Evolutionary conservation across 2,329 filamentous ascomycete species (phyloP).

Genomic region (Calcarisporium arbuscula): DNA sequence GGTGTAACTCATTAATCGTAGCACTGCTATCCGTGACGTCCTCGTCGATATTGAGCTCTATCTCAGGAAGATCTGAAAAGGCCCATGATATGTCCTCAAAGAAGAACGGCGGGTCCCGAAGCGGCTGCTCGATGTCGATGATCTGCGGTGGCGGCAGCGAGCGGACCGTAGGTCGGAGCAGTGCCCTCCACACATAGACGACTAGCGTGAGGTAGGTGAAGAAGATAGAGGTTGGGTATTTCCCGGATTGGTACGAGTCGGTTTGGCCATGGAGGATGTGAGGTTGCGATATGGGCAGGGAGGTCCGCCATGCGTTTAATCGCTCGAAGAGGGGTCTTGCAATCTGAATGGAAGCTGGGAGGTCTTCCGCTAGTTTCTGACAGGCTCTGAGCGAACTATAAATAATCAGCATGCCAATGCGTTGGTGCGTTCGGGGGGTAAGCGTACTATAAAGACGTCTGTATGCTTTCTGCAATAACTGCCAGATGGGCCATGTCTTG

Average conservation of each 20-base stretch:
- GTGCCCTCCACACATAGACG: conserved; percentile 10
- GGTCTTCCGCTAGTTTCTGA: conserved; percentile 9
- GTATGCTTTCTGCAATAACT: conserved; percentile 8
- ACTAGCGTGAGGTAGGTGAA: conserved; percentile 11
- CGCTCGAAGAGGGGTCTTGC: conserved; percentile 9
- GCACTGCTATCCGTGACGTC: conserved; percentile 8
- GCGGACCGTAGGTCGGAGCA: conserved; percentile 10
- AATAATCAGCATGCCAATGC: neutral
- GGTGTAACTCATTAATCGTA: conserved; percentile 10
- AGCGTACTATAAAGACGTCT: conserved; percentile 10
- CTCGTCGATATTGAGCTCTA: conserved; percentile 9
- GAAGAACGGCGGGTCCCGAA: conserved; percentile 2
- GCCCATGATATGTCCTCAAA: conserved; percentile 10
- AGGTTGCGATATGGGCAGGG: conserved; percentile 4
- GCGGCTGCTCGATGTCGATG: conserved; percentile 6
- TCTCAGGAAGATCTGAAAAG: conserved; percentile 9
- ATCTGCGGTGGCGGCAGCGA: conserved; percentile 9
- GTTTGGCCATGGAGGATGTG: neutral
- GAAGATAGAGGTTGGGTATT: conserved; percentile 9
- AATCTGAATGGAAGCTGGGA: conserved; percentile 6
- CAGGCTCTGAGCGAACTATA: conserved; percentile 8
- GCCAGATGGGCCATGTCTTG: conserved; percentile 9
- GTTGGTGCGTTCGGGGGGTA: too few relatives aligned
- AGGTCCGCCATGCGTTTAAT: conserved; percentile 9
- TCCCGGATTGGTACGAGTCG: neutral